Evolutionary conservation across 2,329 filamentous ascomycete genomes (phyloP), one percentile per base, ranked within the genome.

Genomic region (Byssothecium circinans): DNA sequence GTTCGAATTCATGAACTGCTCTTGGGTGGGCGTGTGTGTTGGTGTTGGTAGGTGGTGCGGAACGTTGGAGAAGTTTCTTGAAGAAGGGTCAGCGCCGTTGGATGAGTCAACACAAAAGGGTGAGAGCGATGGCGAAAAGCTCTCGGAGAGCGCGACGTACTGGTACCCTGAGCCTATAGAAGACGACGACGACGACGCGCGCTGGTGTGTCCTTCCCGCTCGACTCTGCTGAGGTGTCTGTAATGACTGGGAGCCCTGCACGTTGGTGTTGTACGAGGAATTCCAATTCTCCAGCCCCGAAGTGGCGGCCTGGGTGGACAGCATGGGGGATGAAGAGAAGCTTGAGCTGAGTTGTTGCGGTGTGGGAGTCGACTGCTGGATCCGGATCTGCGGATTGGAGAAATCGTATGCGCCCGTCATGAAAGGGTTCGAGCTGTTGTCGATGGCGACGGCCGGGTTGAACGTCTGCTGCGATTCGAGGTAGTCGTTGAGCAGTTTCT

Each of bases 41-140:
- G 81, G 78, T 19, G 78, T 81, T 2, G 79, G 79, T 11, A 81
- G 73, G 57, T 79, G 74, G 64, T 80, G 74, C 64, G 80, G 43
- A 15, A 41, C 41, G 37, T 67, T 82, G 49, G 76, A 70, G 64
- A 75, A 76, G 41, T 69, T 61, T 49, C 73, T 70, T 56, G 62
- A 67, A 29, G 61, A 56, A 12, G 68, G 67, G 60, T 73, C 68
- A 63, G 68, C 65, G 29, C 47, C 44, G 45, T 56, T 53, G 33
- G 49, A 54, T 58, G 61, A 67, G 49, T 72, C 65, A 62, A 65
- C 64, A 41, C 57, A 55, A 38, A 32, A 14, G 29, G 64, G 58
- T 44, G 53, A 55, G 41, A 69, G 67, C 42, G 72, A 65, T 49
- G 77, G 75, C 60, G 67, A 73, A 52, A 64, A 64, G 6, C 27